Evolutionary conservation across 441 rosid species (phyloP).

Genomic region (Pelargonium australe): DNA sequence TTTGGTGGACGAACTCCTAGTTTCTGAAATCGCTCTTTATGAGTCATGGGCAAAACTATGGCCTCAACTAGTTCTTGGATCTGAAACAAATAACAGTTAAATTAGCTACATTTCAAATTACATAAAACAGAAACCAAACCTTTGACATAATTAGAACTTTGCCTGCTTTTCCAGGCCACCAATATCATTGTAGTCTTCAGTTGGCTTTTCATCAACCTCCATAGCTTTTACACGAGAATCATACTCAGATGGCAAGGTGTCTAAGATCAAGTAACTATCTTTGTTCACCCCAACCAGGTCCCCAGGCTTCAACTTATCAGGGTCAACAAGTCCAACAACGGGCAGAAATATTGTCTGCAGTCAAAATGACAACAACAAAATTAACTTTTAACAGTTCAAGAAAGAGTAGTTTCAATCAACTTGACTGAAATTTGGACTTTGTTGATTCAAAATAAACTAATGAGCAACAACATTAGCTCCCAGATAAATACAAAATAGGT

Average conservation of each 20-base stretch:
- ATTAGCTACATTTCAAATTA: too few relatives aligned
- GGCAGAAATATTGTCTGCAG: conserved; percentile 90
- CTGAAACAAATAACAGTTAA: conserved; percentile 26
- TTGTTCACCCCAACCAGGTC: too few relatives aligned
- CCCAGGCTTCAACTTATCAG: conserved; percentile 43
- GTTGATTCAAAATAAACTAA: too few relatives aligned
- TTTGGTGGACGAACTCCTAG: conserved; percentile 97
- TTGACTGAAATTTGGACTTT: too few relatives aligned
- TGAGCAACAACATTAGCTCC: too few relatives aligned
- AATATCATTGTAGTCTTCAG: conserved; percentile 91
- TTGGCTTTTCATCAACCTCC: conserved; percentile 98
- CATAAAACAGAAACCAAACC: background rate
- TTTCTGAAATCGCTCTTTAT: conserved; percentile 83
- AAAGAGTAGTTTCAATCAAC: too few relatives aligned
- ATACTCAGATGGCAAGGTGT: too few relatives aligned
- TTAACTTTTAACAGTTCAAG: too few relatives aligned
- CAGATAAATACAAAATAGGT: too few relatives aligned
- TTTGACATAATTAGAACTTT: too few relatives aligned
- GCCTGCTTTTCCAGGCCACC: conserved; percentile 80
- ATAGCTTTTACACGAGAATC: conserved; percentile 54
- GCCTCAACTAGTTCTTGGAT: conserved; percentile 99
- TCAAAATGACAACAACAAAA: background rate
- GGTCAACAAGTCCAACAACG: conserved; percentile 92
- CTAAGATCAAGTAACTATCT: too few relatives aligned
- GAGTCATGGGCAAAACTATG: conserved; percentile 96